Conservation (phyloP, 1,284 basidiomycete genomes). For the Retiboletus flavoniger region DNA sequence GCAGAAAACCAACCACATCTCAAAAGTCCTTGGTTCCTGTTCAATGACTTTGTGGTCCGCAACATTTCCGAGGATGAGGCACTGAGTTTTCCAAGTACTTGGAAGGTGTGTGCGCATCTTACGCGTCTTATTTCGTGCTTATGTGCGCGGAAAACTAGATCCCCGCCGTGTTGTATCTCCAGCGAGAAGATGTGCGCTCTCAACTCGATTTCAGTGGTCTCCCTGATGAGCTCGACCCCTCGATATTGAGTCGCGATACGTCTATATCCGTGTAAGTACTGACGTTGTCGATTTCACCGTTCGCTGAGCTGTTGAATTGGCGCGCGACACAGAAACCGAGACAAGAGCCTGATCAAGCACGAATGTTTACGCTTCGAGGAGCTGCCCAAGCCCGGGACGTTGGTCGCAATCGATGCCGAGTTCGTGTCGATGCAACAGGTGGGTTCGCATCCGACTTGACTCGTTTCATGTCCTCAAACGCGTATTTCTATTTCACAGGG, state of each 20-base stretch:
- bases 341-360: conserved; percentile 74
- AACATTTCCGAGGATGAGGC: conserved; percentile 86
- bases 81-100: conserved; percentile 80
- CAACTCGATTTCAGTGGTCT: conserved; percentile 65
- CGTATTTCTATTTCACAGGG: conserved; percentile 51
- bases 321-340: conserved; percentile 56
- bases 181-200: conserved; percentile 65
- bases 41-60: conserved; percentile 95
- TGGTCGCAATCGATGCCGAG: conserved; percentile 96
- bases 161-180: conserved; percentile 86
- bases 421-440: conserved; percentile 96
- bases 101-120: conserved; percentile 67
- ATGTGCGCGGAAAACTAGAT: conserved; percentile 47
- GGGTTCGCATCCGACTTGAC: neutral
- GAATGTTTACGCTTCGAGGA: conserved; percentile 72
- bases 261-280: conserved; percentile 76
- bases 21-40: conserved; percentile 82
- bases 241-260: conserved; percentile 82
- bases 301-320: neutral
- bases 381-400: conserved; percentile 79
- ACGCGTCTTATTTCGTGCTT: neutral
- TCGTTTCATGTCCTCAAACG: neutral
- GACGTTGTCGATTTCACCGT: neutral
- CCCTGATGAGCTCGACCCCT: conserved; percentile 67
- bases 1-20: conserved; percentile 47